Base-by-base conservation (phyloP, 2,329 filamentous ascomycete genomes). In the Lachnellula arida region DNA sequence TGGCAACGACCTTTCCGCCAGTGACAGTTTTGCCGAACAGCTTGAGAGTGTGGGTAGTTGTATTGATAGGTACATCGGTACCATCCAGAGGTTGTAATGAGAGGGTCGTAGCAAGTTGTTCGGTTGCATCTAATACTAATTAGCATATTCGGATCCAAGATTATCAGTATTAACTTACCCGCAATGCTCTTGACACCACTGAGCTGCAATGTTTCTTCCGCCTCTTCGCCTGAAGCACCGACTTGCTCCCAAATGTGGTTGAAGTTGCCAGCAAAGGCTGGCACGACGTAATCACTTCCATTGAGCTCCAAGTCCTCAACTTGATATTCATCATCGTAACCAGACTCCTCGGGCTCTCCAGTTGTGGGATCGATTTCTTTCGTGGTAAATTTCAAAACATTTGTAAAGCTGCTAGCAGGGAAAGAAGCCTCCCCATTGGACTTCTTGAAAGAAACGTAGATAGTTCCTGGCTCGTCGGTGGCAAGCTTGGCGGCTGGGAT, bases 251-350 rank as follows among this genome's bases (percentile, higher is more conserved):
- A 99, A 48, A 97, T 83, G 68, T 96, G 91, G 70, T 89, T 91
- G 71, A 97, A 99, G 78, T 91, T 96, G 71, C 92, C 89, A 17
- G 92, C 92, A 72, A 96, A 99, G 2, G 91, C 87, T 19, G 94
- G 94, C 48, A 96, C 82, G 60, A 99, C 85, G 73, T 97, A 99
- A 73, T 99, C 94, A 64, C 91, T 91, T 56, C 93, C 94, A 17
- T 85, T 82, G 58, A 99, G 83, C 60, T 97, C 92, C 59, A 97
- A 85, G 70, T 97, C 91, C 60, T 94, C 91, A 58, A 97, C 88
- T 75, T 97, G 90, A 70, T 99, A 99, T 75, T 99, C 94, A 68
- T 99, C 94, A 52, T 97, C 93, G 72, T 97, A 97, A 46, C 94
- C 94, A 47, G 77, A 81, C 15, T 96, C 91, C 72, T 99, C 94